A percentile compares a stretch with the other conserved stretches of the same genome.
These are phyloP conservation scores for Sclerotiophoma versabilis DNA, from an alignment of 2,329 filamentous ascomycete genomes.

Conservation along the genomic window DNA sequence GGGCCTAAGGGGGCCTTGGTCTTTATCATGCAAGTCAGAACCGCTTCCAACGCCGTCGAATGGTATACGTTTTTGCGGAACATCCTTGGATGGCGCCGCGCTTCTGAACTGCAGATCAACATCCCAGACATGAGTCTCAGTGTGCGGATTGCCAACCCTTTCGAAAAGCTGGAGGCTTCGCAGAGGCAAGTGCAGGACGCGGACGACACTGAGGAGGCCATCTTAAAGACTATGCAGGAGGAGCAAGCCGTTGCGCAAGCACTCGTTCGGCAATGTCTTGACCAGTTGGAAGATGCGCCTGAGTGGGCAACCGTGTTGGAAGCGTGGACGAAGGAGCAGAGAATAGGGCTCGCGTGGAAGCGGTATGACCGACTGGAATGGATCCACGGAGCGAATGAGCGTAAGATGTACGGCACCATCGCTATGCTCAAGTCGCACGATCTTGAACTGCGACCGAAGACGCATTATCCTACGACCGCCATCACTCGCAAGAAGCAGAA, in stretches of 20 bases:
- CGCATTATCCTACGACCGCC: constrained; percentile 66
- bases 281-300: constrained; percentile 62
- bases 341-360: constrained; percentile 72
- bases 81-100: constrained; percentile 64
- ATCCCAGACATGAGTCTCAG: constrained; percentile 69
- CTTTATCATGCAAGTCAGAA: constrained; percentile 66
- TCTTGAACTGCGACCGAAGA: constrained; percentile 69
- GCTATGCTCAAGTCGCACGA: constrained; percentile 72
- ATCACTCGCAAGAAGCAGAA: constrained; percentile 49
- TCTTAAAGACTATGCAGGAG: constrained; percentile 55
- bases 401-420: constrained; percentile 73
- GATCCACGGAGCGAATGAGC: constrained; percentile 70
- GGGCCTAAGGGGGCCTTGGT: constrained; percentile 63
- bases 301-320: constrained; percentile 68
- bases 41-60: constrained; percentile 67
- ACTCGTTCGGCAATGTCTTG: constrained; percentile 65
- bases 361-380: constrained; percentile 73
- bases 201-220: constrained; percentile 56
- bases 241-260: constrained; percentile 63
- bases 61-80: constrained; percentile 73
- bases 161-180: constrained; percentile 59
- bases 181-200: constrained; percentile 51
- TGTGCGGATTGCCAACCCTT: constrained; percentile 66
- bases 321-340: constrained; percentile 64
- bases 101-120: constrained; percentile 64